Evolutionary conservation across 768 basidiomycete genomes (phyloP).

Genomic region (Hebeloma cylindrosporum): DNA sequence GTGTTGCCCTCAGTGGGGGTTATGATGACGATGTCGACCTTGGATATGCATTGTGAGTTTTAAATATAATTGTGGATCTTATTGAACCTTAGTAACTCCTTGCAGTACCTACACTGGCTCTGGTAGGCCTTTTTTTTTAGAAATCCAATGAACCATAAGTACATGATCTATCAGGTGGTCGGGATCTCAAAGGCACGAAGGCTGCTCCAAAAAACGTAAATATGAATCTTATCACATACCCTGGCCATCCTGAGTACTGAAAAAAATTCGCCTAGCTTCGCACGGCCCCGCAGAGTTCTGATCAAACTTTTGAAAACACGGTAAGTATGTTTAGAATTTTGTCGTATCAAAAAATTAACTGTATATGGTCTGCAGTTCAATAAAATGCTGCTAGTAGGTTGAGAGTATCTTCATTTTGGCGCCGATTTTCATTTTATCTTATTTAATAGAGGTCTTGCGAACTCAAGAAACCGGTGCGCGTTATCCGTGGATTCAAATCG

Average conservation of each 20-base stretch:
- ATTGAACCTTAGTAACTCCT: neutral
- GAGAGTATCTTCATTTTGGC: neutral
- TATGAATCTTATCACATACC: constrained; percentile 7
- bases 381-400: constrained; percentile 57
- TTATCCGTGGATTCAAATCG: constrained; percentile 83
- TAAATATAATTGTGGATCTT: neutral
- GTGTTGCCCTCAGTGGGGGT: constrained; percentile 85
- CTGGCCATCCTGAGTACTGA: too few species aligned
- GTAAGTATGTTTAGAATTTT: constrained; percentile 26
- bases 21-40: constrained; percentile 85
- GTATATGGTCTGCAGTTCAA: too few species aligned
- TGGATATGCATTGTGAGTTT: constrained; percentile 78
- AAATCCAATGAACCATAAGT: constrained; percentile 1
- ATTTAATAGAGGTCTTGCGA: constrained; percentile 64
- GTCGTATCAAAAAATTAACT: too few species aligned
- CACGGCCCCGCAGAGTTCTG: constrained; percentile 82
- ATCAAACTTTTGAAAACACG: constrained; percentile 76
- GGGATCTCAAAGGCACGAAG: constrained; percentile 86
- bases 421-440: neutral
- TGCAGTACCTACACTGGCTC: constrained; percentile 79
- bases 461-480: constrained; percentile 79
- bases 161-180: constrained; percentile 54
- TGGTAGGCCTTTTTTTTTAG: constrained; percentile 36
- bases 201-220: constrained; percentile 79
- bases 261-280: constrained; percentile 57